Evolutionary conservation across 176 grass and related monocot species (phyloP), one percentile per base, ranked within the genome.

Genomic region (Cenchrus fungigraminus): DNA sequence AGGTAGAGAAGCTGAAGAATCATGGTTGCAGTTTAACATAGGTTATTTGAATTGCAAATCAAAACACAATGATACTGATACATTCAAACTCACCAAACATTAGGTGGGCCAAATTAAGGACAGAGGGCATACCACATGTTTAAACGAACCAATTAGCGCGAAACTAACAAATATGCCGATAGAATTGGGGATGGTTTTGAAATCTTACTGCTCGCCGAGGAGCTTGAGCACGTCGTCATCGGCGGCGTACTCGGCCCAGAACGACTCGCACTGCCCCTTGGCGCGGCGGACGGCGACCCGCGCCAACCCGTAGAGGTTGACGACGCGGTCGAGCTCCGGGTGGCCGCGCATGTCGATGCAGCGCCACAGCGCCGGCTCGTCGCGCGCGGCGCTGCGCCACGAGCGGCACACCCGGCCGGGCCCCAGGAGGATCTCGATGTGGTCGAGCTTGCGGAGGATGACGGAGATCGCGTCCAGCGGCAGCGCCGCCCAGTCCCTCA

Each of bases 211-310:
- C 1, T 79, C 73, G 64, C 40, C 42, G 16, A 88, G 86, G 57
- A 77, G 59, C 44, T 2, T 12, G 51, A 88, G 86, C n/a, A 88
- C 29, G 1, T 79, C 80, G 32, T 73, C 73, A 71, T 84, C 81
- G 32, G 58, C 80, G 0, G 70, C 57, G 20, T 88, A 40, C 50
- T 84, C 64, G 16, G 66, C 44, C 42, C 71, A 88, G 65, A 84
- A 88, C 22, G 81, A 54, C 87, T 88, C 81, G 53, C 76, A 77
- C 68, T 50, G 72, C 6, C 73, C 73, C 5, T 19, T 54, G 43
- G 79, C 75, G 61, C 80, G 71, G 49, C 66, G 70, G 64, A 88
- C 58, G 40, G 80, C 72, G 22, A 34, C 68, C 34, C 8, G 34
- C 8, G 79, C 76, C 50, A 82, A 65, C 45, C 40, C 60, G 14